Base-by-base conservation (phyloP, 345 rosid genomes). In the Garcia nutans region DNA sequence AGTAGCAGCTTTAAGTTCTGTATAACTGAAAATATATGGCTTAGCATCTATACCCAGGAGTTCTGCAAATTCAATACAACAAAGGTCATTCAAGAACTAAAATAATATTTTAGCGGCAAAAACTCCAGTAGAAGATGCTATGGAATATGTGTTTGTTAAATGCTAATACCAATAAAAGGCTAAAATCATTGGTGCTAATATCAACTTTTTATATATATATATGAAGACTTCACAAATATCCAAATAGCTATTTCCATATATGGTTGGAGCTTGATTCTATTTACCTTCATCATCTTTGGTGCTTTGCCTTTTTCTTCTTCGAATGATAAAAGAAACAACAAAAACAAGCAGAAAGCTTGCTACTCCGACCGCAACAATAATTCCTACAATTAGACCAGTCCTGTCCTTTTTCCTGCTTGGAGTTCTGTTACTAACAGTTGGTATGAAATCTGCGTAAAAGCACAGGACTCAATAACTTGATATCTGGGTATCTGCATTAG, bases 211-310 rank as follows among this genome's bases (percentile, higher is more conserved):
- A 54, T 15, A 54, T 15, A 28, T 6, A 2, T 24, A 13, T 6
- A 49, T 45, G 26, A 19, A 42, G 2, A 47, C 41, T 5, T 49
- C n/a, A 24, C 6, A 23, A 55, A 23, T 15, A 13, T 24, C 24
- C 33, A 5, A 31, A 47, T 5, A 52, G 72, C 22, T 1, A 72
- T 23, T 12, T 12, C 58, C 24, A 58, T 58, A 58, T 33, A 26
- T 12, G 20, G 31, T 28, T 12, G 20, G 37, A 33, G 59, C 44
- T 24, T 26, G 45, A 17, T 17, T 63, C 70, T n/a, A 24, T 5
- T 65, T 86, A 91, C 98, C 98, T 84, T 89, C 88, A 81, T 89
- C 86, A 70, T 88, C 87, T 72, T 75, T 66, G 12, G 64, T 69
- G 45, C 28, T 65, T 70, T 73, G 73, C 76, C 76, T 78, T 60